Percentiles rank a stretch among this genome's conserved stretches.
phyloP scores from a whole-genome alignment of 345 rosid species.

The Aquilaria sinensis region DNA sequence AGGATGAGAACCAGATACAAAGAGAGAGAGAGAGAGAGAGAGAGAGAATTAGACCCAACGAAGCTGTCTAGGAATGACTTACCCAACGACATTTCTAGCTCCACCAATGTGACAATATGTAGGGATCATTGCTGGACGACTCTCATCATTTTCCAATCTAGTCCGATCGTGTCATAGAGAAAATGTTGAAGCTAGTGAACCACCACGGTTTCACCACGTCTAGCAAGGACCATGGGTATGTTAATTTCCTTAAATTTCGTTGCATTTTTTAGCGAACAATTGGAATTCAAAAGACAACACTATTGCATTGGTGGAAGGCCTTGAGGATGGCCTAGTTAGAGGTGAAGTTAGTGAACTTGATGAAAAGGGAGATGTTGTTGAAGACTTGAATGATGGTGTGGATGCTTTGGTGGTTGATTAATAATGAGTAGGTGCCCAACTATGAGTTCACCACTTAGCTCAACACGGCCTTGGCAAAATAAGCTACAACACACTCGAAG shows the following conservation, averaged over 20 bases:
- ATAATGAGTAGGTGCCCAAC: conserved; percentile 53
- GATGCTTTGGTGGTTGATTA: conserved; percentile 34
- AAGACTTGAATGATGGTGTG: conserved; percentile 41
- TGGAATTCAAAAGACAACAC: conserved; percentile 63
- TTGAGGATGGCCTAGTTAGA: conserved; percentile 69
- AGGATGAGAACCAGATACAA: too few relatives aligned
- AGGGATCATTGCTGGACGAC: conserved; percentile 40
- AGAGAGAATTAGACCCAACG: too few relatives aligned
- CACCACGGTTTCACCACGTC: conserved; percentile 42
- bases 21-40: too few relatives aligned
- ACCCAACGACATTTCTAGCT: conserved; percentile 13
- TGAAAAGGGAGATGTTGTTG: conserved; percentile 56
- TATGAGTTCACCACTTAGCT: conserved; percentile 60
- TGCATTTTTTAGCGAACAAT: conserved; percentile 25
- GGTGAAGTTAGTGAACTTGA: conserved; percentile 66
- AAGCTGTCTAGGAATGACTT: too few relatives aligned
- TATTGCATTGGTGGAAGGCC: conserved; percentile 45
- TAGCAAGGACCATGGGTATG: conserved; percentile 19
- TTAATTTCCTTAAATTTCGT: conserved; percentile 49
- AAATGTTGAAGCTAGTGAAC: conserved; percentile 71
- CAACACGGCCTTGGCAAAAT: conserved; percentile 58
- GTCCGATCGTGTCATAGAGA: conserved; percentile 52
- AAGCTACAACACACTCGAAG: conserved; percentile 59
- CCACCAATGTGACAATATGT: conserved; percentile 43
- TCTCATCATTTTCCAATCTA: conserved; percentile 52